phyloP scores from a whole-genome alignment of 257 asterid genomes.

The Lycium ferocissimum region DNA sequence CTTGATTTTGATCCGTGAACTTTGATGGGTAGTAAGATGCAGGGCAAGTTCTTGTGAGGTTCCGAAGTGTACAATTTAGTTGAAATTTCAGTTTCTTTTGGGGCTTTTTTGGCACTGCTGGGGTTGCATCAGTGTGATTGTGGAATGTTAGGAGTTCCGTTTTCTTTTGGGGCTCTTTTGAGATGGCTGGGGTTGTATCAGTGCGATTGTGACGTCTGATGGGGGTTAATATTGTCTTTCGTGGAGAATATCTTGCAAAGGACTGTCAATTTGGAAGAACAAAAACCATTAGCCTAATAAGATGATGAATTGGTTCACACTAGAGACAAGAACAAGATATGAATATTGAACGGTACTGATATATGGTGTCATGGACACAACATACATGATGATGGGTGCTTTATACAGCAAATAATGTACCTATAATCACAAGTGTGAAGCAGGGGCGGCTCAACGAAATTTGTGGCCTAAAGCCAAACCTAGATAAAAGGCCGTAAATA shows the following conservation, averaged over 20 bases:
- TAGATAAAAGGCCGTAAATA: too few relatives aligned
- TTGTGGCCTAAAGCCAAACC: too few relatives aligned
- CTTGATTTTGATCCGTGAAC: constrained; percentile 4
- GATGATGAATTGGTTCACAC: constrained; percentile 19
- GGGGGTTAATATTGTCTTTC: constrained; percentile 39
- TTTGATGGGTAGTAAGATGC: constrained; percentile 49
- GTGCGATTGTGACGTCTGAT: constrained; percentile 21
- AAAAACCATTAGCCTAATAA: constrained; percentile 12
- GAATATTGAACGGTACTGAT: neutral
- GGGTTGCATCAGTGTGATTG: constrained; percentile 14
- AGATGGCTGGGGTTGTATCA: constrained; percentile 25
- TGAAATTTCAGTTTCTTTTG: constrained; percentile 39
- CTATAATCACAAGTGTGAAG: neutral
- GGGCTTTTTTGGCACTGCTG: constrained; percentile 29
- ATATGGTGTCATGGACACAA: neutral
- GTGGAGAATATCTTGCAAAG: constrained; percentile 42
- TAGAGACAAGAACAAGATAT: neutral
- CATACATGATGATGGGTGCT: neutral
- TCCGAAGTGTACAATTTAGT: constrained; percentile 45
- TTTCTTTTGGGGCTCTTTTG: constrained; percentile 10
- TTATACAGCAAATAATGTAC: neutral
- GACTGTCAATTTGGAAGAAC: constrained; percentile 44
- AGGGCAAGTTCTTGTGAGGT: constrained; percentile 39
- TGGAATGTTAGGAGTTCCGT: constrained; percentile 35
- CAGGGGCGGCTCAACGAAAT: too few relatives aligned